Evolutionary conservation across 2,329 filamentous ascomycete genomes (phyloP), one percentile per base, ranked within the genome.

Genomic region (Fusarium sp.): DNA sequence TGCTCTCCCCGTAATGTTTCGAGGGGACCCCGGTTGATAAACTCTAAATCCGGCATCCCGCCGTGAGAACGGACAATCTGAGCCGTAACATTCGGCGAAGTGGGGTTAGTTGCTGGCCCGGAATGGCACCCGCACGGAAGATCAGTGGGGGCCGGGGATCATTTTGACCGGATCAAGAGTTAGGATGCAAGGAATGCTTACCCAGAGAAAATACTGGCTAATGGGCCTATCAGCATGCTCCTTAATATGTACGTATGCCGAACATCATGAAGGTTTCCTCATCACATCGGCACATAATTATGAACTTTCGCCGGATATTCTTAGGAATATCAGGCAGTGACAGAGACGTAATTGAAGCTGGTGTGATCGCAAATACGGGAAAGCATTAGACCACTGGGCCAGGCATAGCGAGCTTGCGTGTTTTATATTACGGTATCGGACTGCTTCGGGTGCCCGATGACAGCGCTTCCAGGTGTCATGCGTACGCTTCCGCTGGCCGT

Each of bases 361-460:
- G 20, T 44, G 22, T 41, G 24, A 19, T 37, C 15, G 17, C 40
- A n/a, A 43, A 45, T 14, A 20, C 24, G 24, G 6, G 24, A 4
- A 24, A 24, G 7, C 24, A 24, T 24, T 24, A 24, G 24, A 24
- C 5, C 7, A 24, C 32, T 47, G 10, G 26, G 24, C 37, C 37
- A 66, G 65, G 66, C 49, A 68, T 53, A 51, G n/a, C 15, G 37
- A 49, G 56, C 52, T 69, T 68, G 66, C 62, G 66, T 55, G 48
- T 66, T 49, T 44, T 40, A 50, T 22, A 20, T 17, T 26, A 22
- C 19, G 14, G 30, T 41, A 33, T 32, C 32, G 19, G 40, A 41
- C 33, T 28, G 37, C 24, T 48, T 30, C 24, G 28, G 47, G n/a
- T 17, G 24, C 39, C 44, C 6, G 58, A 39, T 44, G 32, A 24